A percentile compares a stretch with the other conserved stretches of the same genome.
Conservation (phyloP, 768 basidiomycete genomes). For the Clitopilus hobsonii region DNA sequence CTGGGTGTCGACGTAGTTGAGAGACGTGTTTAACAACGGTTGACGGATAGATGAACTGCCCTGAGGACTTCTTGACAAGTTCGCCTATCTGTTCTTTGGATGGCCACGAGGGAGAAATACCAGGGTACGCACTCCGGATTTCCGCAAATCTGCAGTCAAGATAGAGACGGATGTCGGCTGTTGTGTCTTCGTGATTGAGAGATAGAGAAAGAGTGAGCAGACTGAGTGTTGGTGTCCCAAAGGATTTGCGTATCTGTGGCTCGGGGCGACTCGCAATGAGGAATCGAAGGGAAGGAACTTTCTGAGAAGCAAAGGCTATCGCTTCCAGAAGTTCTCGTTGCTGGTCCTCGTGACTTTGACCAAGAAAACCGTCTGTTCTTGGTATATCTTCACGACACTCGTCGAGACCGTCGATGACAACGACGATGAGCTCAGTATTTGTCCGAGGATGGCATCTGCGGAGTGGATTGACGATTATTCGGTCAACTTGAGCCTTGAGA, state of each 20-base stretch:
- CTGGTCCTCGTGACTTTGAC: background rate
- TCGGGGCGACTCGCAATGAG: background rate
- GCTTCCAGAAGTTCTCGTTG: background rate
- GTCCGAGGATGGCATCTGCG: background rate
- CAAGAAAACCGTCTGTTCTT: too few species aligned
- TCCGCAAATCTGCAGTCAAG: background rate
- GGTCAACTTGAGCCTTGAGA: background rate
- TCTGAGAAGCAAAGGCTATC: background rate
- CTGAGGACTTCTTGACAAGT: background rate
- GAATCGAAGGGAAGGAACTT: background rate
- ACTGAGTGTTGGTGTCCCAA: too few species aligned
- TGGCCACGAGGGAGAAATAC: background rate
- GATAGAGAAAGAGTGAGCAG: background rate
- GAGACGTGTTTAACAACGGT: background rate
- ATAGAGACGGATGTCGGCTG: background rate
- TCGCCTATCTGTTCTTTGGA: background rate
- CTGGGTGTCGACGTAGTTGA: background rate
- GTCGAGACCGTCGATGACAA: background rate
- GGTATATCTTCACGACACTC: too few species aligned
- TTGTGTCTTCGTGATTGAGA: background rate
- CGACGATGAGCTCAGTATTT: background rate
- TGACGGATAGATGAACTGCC: background rate
- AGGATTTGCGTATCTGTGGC: background rate
- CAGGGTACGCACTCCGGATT: background rate
- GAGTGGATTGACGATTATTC: background rate